These are phyloP conservation scores for Hypoxylon sp. DNA, from an alignment of 2,329 filamentous ascomycete genomes.

Conservation along the genomic window DNA sequence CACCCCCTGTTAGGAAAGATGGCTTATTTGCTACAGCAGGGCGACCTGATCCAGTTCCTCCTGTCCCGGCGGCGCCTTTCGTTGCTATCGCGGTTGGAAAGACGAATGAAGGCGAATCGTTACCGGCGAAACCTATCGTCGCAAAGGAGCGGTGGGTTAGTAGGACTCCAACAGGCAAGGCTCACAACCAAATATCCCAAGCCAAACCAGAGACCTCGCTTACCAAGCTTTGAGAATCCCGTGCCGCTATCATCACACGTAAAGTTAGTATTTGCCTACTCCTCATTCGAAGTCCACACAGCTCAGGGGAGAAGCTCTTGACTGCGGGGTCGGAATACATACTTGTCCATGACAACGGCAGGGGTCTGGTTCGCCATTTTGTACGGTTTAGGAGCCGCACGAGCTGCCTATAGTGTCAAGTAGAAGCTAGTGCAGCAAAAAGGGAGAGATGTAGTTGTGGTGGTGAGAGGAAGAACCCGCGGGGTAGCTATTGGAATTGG, in stretches of 20 bases:
- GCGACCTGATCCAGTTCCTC: conserved; percentile 86
- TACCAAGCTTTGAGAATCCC: conserved; percentile 99
- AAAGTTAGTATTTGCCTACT: conserved; percentile 58
- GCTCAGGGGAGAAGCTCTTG: conserved; percentile 29
- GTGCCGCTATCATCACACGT: conserved; percentile 80
- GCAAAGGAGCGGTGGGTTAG: conserved; percentile 48
- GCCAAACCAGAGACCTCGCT: conserved; percentile 51
- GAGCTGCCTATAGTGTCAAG: conserved; percentile 23
- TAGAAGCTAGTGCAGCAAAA: background rate
- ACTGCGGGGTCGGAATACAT: conserved; percentile 64
- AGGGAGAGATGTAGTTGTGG: conserved; percentile 13
- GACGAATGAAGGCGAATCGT: conserved; percentile 98
- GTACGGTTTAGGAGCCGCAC: conserved; percentile 49
- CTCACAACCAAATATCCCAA: conserved; percentile 18
- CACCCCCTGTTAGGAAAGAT: conserved; percentile 92
- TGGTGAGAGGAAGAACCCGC: conserved; percentile 25
- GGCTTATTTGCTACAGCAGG: conserved; percentile 95
- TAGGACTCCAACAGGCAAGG: conserved; percentile 23
- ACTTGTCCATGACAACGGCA: conserved; percentile 99
- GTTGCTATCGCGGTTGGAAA: conserved; percentile 99
- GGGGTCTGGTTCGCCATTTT: conserved; percentile 98
- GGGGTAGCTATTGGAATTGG: conserved; percentile 37
- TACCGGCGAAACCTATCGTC: conserved; percentile 90
- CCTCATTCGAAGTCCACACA: conserved; percentile 4
- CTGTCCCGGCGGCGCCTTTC: conserved; percentile 81